These are phyloP conservation scores for Moesziomyces globuligerus DNA, from an alignment of 1,284 basidiomycete genomes.

Conservation along the genomic window DNA sequence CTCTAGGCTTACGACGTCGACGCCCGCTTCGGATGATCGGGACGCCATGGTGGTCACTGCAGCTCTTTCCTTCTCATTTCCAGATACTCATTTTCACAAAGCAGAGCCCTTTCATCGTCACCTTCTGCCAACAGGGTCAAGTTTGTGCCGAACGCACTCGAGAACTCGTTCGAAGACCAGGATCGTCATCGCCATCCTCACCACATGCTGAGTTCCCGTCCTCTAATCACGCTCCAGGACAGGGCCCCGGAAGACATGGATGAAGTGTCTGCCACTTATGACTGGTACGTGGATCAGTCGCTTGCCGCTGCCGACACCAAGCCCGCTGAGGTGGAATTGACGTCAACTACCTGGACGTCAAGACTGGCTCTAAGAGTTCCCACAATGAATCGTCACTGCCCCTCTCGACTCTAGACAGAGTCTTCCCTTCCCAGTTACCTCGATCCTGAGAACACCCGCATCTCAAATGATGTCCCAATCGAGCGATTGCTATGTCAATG, in stretches of 20 bases:
- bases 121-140: slow-evolving; percentile 69
- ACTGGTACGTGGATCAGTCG: slow-evolving; percentile 36
- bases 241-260: slow-evolving; percentile 65
- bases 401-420: slow-evolving; percentile 14
- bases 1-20: slow-evolving; percentile 41
- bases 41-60: slow-evolving; percentile 4
- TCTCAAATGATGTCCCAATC: too few species aligned
- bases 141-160: slow-evolving; percentile 73
- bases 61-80: too few species aligned
- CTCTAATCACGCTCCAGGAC: slow-evolving; percentile 65
- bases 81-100: too few species aligned
- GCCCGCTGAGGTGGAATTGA: slow-evolving; percentile 24
- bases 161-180: slow-evolving; percentile 65
- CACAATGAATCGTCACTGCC: slow-evolving; percentile 28
- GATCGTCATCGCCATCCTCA: slow-evolving; percentile 67
- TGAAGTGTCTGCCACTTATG: slow-evolving; percentile 55
- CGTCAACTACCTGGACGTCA: slow-evolving; percentile 29
- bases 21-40: neutral
- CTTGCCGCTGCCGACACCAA: slow-evolving; percentile 29
- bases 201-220: slow-evolving; percentile 64
- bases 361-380: slow-evolving; percentile 22
- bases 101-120: too few species aligned
- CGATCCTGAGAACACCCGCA: too few species aligned
- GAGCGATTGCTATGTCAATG: too few species aligned
- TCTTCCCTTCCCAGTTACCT: neutral